A percentile compares a stretch with the other conserved stretches of the same genome.
These are phyloP conservation scores for Cercis canadensis DNA, from an alignment of 306 rosid genomes.

Conservation along the genomic window DNA sequence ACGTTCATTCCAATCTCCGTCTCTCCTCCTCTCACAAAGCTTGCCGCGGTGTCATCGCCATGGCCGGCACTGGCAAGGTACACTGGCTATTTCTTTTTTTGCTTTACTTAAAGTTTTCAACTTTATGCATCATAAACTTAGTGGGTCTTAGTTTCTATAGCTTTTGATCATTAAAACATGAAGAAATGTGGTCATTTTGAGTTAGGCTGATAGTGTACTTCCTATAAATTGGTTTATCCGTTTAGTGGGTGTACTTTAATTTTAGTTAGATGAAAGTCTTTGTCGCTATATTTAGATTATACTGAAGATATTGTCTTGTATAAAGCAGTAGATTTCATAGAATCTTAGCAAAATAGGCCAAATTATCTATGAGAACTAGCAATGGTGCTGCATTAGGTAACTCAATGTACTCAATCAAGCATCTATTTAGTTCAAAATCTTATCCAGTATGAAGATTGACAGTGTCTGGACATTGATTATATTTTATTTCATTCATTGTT, in stretches of 20 bases:
- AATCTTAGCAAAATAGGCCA: too few relatives aligned
- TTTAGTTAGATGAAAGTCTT: too few relatives aligned
- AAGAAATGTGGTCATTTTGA: neutral
- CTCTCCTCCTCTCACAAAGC: constrained; percentile 64
- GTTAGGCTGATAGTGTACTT: constrained; percentile 27
- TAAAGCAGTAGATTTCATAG: too few relatives aligned
- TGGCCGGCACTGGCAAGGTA: constrained; percentile 97
- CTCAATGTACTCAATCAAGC: too few relatives aligned
- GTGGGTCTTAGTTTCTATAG: neutral
- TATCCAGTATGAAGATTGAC: too few relatives aligned
- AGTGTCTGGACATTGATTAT: too few relatives aligned
- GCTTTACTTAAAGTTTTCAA: constrained; percentile 1
- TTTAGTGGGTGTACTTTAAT: neutral
- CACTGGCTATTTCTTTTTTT: neutral
- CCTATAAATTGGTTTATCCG: neutral
- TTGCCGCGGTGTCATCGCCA: constrained; percentile 70
- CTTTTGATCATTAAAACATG: constrained; percentile 13
- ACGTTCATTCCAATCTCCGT: constrained; percentile 63
- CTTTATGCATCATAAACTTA: too few relatives aligned
- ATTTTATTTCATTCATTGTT: neutral
- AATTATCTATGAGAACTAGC: too few relatives aligned
- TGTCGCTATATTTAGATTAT: too few relatives aligned
- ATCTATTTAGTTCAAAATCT: too few relatives aligned
- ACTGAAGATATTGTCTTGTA: too few relatives aligned
- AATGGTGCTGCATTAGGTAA: too few relatives aligned